A percentile compares a stretch with the other conserved stretches of the same genome.
Conservation (phyloP, 495 filamentous ascomycete genomes). For the Aspergillus incahuasiensis region DNA sequence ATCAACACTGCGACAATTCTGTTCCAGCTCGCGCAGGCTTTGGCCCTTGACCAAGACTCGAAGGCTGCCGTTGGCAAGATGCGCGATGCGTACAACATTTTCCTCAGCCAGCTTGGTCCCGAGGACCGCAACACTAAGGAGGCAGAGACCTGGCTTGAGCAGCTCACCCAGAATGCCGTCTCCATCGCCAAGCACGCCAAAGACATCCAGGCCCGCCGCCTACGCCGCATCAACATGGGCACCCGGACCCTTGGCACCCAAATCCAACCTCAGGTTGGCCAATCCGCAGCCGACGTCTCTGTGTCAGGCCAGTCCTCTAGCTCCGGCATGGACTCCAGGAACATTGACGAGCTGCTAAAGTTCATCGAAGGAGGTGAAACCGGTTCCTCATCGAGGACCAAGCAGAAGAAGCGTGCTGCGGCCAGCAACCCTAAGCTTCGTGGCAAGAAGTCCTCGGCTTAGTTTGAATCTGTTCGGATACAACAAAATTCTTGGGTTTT, state of each 20-base stretch:
- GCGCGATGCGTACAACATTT: slow-evolving; percentile 94
- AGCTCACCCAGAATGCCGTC: slow-evolving; percentile 91
- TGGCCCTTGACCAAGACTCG: slow-evolving; percentile 87
- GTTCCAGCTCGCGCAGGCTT: slow-evolving; percentile 93
- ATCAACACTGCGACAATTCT: slow-evolving; percentile 92
- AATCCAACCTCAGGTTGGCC: slow-evolving; percentile 52
- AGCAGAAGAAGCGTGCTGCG: slow-evolving; percentile 61
- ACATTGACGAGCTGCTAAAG: slow-evolving; percentile 79
- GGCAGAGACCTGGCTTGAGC: slow-evolving; percentile 89
- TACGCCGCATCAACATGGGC: slow-evolving; percentile 55
- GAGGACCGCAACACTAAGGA: slow-evolving; percentile 95
- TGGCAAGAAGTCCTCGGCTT: slow-evolving; percentile 41
- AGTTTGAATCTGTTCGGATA: slow-evolving; percentile 18
- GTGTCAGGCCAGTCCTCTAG: slow-evolving; percentile 29
- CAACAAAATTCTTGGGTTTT: slow-evolving; percentile 15
- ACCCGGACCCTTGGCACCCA: slow-evolving; percentile 51
- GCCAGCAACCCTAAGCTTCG: slow-evolving; percentile 68
- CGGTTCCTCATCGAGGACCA: slow-evolving; percentile 46
- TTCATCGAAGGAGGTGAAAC: slow-evolving; percentile 76
- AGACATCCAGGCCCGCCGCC: slow-evolving; percentile 67
- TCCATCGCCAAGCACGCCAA: slow-evolving; percentile 88
- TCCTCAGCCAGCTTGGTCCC: slow-evolving; percentile 74
- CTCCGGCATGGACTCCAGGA: slow-evolving; percentile 60
- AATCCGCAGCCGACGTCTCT: slow-evolving; percentile 43
- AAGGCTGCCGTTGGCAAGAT: slow-evolving; percentile 86